phyloP scores from a whole-genome alignment of 139 green algal species.

The Tetraselmis striata region DNA sequence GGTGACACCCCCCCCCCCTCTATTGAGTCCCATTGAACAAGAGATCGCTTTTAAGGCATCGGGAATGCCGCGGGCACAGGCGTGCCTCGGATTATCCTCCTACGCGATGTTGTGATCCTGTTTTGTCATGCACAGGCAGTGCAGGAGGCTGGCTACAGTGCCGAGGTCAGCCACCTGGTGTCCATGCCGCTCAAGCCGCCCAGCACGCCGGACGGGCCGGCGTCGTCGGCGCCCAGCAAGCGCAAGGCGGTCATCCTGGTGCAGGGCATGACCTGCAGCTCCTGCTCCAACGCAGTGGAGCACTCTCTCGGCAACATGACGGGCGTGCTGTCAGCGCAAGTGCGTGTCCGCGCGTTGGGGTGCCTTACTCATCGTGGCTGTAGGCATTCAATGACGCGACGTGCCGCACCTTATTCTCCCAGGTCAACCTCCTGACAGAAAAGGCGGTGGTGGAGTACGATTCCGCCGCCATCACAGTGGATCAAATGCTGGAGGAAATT shows the following conservation, averaged over 20 bases:
- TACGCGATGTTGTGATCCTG: no score
- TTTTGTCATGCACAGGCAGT: background rate
- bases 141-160: background rate
- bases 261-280: background rate
- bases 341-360: no score
- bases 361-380: no score
- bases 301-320: background rate
- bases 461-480: background rate
- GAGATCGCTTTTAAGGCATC: no score
- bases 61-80: no score
- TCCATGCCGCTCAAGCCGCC: background rate
- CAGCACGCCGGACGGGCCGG: background rate
- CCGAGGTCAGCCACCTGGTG: background rate
- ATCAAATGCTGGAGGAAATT: background rate
- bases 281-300: background rate
- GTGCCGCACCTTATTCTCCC: background rate
- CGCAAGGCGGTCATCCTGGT: background rate
- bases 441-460: background rate
- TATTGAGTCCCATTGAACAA: no score
- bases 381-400: no score
- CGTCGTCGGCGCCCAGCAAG: background rate
- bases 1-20: no score
- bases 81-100: no score
- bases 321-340: background rate
- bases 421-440: background rate